phyloP scores from a whole-genome alignment of 2,329 filamentous ascomycete species.

The Spiromastix sp. region DNA sequence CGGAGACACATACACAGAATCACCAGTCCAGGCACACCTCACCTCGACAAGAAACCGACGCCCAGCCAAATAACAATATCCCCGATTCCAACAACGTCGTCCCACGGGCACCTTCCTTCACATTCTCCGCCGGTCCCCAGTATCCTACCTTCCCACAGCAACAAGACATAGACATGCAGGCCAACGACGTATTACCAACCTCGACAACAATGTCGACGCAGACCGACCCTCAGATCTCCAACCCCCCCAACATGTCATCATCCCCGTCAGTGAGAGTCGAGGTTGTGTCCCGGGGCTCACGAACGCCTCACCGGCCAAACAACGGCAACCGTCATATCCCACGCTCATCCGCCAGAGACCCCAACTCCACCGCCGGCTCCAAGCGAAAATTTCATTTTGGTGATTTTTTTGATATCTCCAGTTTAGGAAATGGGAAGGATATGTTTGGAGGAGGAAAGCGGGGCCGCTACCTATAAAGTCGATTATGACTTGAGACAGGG shows the following conservation, averaged over 20 bases:
- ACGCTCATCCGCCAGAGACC: conserved; percentile 28
- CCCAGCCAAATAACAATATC: conserved; percentile 12
- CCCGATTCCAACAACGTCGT: conserved; percentile 15
- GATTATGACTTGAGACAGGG: background rate
- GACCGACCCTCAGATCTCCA: conserved; percentile 19
- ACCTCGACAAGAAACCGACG: conserved; percentile 17
- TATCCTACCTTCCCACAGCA: conserved; percentile 23
- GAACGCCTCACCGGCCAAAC: conserved; percentile 30
- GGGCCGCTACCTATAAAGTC: conserved; percentile 33
- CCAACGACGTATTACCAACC: conserved; percentile 19
- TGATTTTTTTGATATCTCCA: conserved; percentile 41
- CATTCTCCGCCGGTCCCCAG: conserved; percentile 32
- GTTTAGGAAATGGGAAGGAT: conserved; percentile 33
- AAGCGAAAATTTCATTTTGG: conserved; percentile 38
- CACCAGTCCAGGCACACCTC: conserved; percentile 22
- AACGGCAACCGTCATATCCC: conserved; percentile 26
- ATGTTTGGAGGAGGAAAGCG: conserved; percentile 37
- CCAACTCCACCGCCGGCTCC: conserved; percentile 31
- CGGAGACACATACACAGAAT: conserved; percentile 17
- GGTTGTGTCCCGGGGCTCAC: conserved; percentile 31
- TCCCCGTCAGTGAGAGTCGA: conserved; percentile 32
- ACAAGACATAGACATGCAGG: conserved; percentile 35
- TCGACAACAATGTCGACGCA: conserved; percentile 12
- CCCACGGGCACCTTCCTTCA: conserved; percentile 28
- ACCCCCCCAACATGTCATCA: conserved; percentile 16